Evolutionary conservation across 805 yeast species (phyloP).

Genomic region (Lipomyces starkeyi): DNA sequence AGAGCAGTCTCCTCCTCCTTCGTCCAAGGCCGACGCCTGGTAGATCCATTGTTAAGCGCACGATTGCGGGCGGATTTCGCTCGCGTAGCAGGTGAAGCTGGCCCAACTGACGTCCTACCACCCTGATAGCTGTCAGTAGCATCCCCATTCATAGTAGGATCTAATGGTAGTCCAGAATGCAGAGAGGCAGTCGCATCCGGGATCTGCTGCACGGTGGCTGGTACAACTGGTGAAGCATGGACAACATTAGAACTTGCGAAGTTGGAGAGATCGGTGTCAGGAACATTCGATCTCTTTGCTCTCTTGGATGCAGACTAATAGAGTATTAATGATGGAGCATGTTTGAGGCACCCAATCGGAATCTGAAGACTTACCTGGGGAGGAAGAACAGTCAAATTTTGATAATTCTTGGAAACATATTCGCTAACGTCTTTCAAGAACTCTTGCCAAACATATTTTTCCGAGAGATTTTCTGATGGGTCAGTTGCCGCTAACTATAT

Average conservation of each 20-base stretch:
- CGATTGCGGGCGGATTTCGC: constrained; percentile 15
- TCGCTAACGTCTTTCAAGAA: constrained; percentile 81
- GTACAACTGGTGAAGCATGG: constrained; percentile 17
- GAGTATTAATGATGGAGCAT: neutral
- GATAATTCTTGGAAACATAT: constrained; percentile 66
- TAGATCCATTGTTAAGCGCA: constrained; percentile 26
- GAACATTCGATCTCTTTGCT: constrained; percentile 1
- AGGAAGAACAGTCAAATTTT: constrained; percentile 31
- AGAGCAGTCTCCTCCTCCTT: constrained; percentile 86
- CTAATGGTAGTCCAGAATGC: constrained; percentile 27
- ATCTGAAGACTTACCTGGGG: neutral
- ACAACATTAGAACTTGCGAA: constrained; percentile 4
- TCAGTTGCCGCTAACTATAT: constrained; percentile 52
- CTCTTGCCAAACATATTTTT: constrained; percentile 83
- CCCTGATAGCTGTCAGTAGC: neutral
- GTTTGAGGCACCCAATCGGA: neutral
- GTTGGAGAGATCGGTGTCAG: neutral
- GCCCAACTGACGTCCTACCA: neutral
- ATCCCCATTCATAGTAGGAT: constrained; percentile 15
- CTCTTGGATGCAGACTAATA: neutral
- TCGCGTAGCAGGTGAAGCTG: neutral
- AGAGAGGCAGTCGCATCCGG: constrained; percentile 17
- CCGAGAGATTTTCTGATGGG: constrained; percentile 60
- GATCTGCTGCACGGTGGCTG: neutral
- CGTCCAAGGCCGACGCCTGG: constrained; percentile 78